Conservation (phyloP, 345 rosid genomes). For the Gossypium mustelinum region DNA sequence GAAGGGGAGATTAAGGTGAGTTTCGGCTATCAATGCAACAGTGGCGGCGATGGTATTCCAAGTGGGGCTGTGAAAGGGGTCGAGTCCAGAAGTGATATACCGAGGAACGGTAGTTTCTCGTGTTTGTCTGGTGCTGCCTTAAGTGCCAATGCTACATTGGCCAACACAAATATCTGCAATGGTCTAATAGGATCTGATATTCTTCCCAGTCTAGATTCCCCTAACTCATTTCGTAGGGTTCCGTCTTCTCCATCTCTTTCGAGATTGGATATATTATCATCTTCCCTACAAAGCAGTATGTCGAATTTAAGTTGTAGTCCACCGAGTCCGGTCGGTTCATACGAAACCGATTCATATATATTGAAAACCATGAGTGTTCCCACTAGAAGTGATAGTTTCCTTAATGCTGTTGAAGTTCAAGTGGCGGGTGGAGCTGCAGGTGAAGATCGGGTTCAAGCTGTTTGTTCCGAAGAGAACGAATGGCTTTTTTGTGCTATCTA, state of each 20-base stretch:
- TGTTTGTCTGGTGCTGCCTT: constrained; percentile 93
- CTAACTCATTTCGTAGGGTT: constrained; percentile 72
- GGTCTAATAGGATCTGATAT: constrained; percentile 86
- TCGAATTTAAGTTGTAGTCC: constrained; percentile 83
- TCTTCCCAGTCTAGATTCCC: constrained; percentile 82
- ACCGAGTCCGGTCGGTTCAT: constrained; percentile 47
- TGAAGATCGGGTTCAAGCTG: constrained; percentile 95
- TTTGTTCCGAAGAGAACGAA: constrained; percentile 94
- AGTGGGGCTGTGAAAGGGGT: constrained; percentile 27
- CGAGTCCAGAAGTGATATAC: constrained; percentile 36
- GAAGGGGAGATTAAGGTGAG: constrained; percentile 81
- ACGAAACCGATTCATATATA: constrained; percentile 56
- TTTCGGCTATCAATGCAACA: constrained; percentile 82
- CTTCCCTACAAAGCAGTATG: constrained; percentile 75
- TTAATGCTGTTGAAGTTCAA: constrained; percentile 70
- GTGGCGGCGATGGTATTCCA: constrained; percentile 19
- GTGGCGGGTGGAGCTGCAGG: constrained; percentile 99
- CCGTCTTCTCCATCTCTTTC: constrained; percentile 73
- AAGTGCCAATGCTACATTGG: constrained; percentile 94
- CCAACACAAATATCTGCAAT: constrained; percentile 87
- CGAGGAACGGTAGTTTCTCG: constrained; percentile 67
- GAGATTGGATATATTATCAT: constrained; percentile 75
- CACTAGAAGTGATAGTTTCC: constrained; percentile 66
- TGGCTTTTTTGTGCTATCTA: constrained; percentile 87
- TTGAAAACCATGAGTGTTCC: constrained; percentile 58